A percentile compares a stretch with the other conserved stretches of the same genome.
These are phyloP conservation scores for Cystofilobasidium bisporidii DNA, from an alignment of 768 basidiomycete species.

Conservation along the genomic window DNA sequence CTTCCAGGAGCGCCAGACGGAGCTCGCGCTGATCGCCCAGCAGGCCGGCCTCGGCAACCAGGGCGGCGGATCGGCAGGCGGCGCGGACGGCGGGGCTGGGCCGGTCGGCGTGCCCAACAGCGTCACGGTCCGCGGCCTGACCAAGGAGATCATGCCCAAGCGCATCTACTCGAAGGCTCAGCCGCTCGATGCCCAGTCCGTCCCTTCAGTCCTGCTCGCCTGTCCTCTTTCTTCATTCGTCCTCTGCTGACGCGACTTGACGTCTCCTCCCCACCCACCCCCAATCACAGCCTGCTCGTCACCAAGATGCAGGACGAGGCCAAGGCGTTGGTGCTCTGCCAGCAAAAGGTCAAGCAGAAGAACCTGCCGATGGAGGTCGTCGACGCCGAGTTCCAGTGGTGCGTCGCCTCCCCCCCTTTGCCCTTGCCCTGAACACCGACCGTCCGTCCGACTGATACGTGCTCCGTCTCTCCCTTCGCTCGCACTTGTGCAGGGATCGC, in stretches of 20 bases:
- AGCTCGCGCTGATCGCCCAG: slow-evolving; percentile 41
- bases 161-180: slow-evolving; percentile 85
- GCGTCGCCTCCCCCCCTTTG: slow-evolving; percentile 34
- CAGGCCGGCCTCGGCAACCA: slow-evolving; percentile 46
- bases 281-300: slow-evolving; percentile 53
- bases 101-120: slow-evolving; percentile 26
- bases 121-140: slow-evolving; percentile 41
- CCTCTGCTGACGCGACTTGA: no score
- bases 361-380: slow-evolving; percentile 97
- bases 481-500: slow-evolving; percentile 60
- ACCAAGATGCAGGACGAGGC: slow-evolving; percentile 82
- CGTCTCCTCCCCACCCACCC: background rate
- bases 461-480: no score
- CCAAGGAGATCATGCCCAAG: slow-evolving; percentile 95
- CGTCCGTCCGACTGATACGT: no score
- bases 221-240: background rate
- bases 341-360: slow-evolving; percentile 83
- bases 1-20: slow-evolving; percentile 72
- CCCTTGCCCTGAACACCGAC: background rate
- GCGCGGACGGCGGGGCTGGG: slow-evolving; percentile 42
- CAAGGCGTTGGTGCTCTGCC: slow-evolving; percentile 78
- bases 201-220: slow-evolving; percentile 26
- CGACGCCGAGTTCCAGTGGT: slow-evolving; percentile 99
- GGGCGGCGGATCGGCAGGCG: slow-evolving; percentile 45
- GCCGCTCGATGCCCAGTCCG: slow-evolving; percentile 68